phyloP scores from a whole-genome alignment of 177 flowering plant genomes.

The Vitis hybrid region DNA sequence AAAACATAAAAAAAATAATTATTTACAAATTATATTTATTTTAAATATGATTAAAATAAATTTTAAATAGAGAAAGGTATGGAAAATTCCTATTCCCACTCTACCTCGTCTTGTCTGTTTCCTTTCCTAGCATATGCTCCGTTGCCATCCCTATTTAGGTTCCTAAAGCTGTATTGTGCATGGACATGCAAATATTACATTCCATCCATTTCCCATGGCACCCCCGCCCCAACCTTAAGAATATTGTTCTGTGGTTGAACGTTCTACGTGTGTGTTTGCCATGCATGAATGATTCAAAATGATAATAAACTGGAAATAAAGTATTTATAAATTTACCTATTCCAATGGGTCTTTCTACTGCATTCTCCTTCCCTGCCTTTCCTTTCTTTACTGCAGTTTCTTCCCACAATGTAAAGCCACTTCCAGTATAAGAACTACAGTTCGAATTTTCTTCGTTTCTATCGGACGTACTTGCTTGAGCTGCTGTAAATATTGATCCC shows the following conservation, averaged over 20 bases:
- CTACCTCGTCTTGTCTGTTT: no score
- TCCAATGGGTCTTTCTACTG: conserved; percentile 30
- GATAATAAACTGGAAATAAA: neutral
- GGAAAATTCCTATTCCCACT: no score
- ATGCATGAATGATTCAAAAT: neutral
- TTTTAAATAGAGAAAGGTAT: no score
- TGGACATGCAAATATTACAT: no score
- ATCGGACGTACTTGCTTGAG: conserved; percentile 45
- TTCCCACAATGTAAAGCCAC: conserved; percentile 86
- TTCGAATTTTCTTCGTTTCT: conserved; percentile 58
- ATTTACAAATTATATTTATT: no score
- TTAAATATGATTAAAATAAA: no score
- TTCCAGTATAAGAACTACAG: conserved; percentile 57
- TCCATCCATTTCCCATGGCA: neutral
- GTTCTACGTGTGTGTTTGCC: neutral
- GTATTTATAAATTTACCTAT: conserved; percentile 44
- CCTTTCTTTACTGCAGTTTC: conserved; percentile 60
- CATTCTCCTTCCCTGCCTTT: conserved; percentile 65
- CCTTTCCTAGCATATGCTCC: no score
- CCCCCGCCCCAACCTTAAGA: neutral
- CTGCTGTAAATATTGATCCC: conserved; percentile 28
- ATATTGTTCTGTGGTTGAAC: neutral
- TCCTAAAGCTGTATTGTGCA: no score
- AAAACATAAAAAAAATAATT: no score
- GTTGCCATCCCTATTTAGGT: no score